phyloP scores from a whole-genome alignment of 148 eudicot genomes.

The Oxyria digyna region DNA sequence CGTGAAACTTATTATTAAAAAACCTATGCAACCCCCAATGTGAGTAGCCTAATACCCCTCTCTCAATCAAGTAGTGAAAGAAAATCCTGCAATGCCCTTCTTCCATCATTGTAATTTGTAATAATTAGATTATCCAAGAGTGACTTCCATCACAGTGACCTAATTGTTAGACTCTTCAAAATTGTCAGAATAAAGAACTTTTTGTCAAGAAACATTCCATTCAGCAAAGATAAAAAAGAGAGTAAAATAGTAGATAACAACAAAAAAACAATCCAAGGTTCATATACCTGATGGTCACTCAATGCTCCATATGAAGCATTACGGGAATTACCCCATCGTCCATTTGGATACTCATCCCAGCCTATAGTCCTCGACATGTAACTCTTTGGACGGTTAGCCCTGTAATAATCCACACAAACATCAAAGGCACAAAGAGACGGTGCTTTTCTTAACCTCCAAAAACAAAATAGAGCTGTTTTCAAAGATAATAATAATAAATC shows the following conservation, averaged over 20 bases:
- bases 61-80: background rate
- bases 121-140: background rate
- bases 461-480: background rate
- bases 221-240: background rate
- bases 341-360: conserved; percentile 89
- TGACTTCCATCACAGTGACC: background rate
- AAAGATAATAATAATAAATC: background rate
- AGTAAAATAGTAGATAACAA: background rate
- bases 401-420: conserved; percentile 20
- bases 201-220: background rate
- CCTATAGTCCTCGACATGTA: conserved; percentile 73
- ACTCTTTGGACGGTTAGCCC: conserved; percentile 99
- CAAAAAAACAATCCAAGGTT: background rate
- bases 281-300: conserved; percentile 78
- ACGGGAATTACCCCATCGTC: conserved; percentile 88
- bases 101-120: too few relatives aligned
- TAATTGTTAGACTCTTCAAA: background rate
- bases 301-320: conserved; percentile 88
- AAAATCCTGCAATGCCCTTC: background rate
- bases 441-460: background rate
- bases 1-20: too few relatives aligned
- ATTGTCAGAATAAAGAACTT: background rate
- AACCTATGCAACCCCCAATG: too few relatives aligned
- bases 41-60: background rate
- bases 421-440: conserved; percentile 6